Percentiles rank a stretch among this genome's conserved stretches.
phyloP scores from a whole-genome alignment of 1,284 basidiomycete species.

The Rhodotorula mucilaginosa region DNA sequence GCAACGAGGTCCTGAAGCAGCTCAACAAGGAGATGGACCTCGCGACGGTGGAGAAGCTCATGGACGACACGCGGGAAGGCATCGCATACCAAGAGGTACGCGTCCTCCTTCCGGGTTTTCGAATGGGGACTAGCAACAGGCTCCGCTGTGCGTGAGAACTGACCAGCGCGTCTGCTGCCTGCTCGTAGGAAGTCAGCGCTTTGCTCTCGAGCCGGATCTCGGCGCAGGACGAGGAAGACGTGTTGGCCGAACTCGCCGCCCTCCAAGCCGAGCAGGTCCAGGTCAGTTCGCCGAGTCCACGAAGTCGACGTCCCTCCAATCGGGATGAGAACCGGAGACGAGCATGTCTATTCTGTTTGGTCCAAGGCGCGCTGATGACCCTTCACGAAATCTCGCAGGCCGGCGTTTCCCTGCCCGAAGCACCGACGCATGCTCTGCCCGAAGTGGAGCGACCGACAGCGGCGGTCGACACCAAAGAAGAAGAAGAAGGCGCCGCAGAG shows the following conservation, averaged over 20 bases:
- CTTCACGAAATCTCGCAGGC: neutral
- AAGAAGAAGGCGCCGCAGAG: neutral
- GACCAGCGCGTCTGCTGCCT: neutral
- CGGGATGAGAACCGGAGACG: too few relatives aligned
- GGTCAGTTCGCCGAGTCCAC: neutral
- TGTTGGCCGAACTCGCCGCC: constrained; percentile 72
- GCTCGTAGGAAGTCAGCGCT: constrained; percentile 78
- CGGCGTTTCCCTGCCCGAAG: constrained; percentile 20
- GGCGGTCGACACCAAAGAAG: neutral
- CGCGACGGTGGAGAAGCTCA: constrained; percentile 86
- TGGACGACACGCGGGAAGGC: constrained; percentile 89
- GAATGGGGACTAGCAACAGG: neutral
- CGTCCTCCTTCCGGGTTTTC: neutral
- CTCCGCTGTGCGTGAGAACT: too few relatives aligned
- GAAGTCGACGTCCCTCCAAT: too few relatives aligned
- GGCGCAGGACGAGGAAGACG: constrained; percentile 87
- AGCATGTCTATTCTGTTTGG: neutral
- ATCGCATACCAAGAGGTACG: constrained; percentile 80
- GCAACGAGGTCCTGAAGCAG: constrained; percentile 86
- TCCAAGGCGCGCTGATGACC: neutral
- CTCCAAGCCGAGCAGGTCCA: constrained; percentile 60
- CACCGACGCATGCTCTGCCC: constrained; percentile 14
- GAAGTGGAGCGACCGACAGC: constrained; percentile 3
- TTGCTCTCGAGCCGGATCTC: constrained; percentile 78
- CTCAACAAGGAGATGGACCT: constrained; percentile 90